Base-by-base conservation (phyloP, 208 protist species). In the Wallacemonas sp. region DNA sequence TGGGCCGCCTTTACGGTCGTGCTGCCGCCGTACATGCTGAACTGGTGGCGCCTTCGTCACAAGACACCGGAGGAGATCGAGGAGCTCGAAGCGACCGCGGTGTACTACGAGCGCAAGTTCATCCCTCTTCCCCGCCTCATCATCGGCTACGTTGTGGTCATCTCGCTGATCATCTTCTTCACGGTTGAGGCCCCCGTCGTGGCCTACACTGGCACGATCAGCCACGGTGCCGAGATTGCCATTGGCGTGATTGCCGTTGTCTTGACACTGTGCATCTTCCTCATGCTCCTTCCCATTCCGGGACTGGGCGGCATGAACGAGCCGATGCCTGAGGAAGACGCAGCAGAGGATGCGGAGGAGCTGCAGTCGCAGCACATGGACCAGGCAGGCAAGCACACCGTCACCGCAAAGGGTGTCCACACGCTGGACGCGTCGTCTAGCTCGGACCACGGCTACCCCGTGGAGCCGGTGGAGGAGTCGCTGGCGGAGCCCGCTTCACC, bases 11-110 rank as follows among this genome's bases (percentile, higher is more conserved):
- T 87, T 20, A 52, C 72, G 0, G 52, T 91, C 5, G 77, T 80
- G 20, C 71, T 91, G 61, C 84, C 84, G 31, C 84, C 84, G 18
- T 91, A 91, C 70, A 63, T 82, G 36, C 50, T 79, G 55, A 91
- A 91, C 67, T 77, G 78, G 54, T 91, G 80, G 81, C 73, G 84
- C 4, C 61, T 67, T 2, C 84, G 80, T n/a, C 65, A 67, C 28
- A 81, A 83, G 65, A 77, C 81, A 33, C 29, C 39, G 50, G 76
- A 73, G 67, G 46, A 89, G 57, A 61, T 86, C 26, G 36, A 32
- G 22, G 70, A 57, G 20, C 65, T 89, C 29, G 25, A 73, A 61
- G 4, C 77, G 5, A 74, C 62, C 1, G 63, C 42, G 22, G 28
- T 54, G 14, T 76, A 78, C 66, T 89, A 86, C 70, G 72, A 85